A percentile compares a stretch with the other conserved stretches of the same genome.
Evolutionary conservation across 345 rosid genomes (phyloP).

Genomic region (Gossypium rotundifolium): DNA sequence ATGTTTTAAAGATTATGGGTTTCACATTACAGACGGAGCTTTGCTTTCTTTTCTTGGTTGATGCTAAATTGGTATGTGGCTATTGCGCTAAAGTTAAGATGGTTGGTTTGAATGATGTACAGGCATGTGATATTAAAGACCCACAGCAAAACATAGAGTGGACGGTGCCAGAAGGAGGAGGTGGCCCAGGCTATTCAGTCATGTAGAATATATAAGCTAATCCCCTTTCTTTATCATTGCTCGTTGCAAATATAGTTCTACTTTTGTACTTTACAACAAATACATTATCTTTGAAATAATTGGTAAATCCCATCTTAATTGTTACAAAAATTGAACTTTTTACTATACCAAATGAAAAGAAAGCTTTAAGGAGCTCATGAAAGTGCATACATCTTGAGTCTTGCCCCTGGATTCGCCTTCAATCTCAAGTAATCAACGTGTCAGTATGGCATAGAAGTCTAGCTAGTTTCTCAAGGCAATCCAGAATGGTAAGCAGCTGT

Average conservation of each 20-base stretch:
- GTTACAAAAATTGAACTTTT: not conserved
- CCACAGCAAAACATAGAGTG: conserved; percentile 91
- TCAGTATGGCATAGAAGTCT: no score
- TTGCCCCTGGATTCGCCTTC: no score
- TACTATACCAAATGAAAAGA: not conserved
- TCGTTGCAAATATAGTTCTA: not conserved
- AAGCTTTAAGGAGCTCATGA: not conserved
- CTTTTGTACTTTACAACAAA: not conserved
- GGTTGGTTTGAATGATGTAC: conserved; percentile 6
- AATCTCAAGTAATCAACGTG: no score
- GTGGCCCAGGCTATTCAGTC: conserved; percentile 83
- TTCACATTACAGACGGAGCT: not conserved
- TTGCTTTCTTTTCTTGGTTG: not conserved
- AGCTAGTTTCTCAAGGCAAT: no score
- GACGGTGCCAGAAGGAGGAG: conserved; percentile 97
- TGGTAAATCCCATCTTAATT: not conserved
- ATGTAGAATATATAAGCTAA: conserved; percentile 35
- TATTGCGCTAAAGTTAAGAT: not conserved
- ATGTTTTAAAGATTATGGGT: not conserved
- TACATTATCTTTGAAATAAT: not conserved
- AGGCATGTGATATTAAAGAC: conserved; percentile 92
- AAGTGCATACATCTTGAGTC: no score
- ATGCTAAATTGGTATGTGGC: not conserved
- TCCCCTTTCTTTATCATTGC: not conserved
- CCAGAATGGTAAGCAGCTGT: no score